Base-by-base conservation (phyloP, 352 stramenopile genomes). In the Globisporangium mamillatum region DNA sequence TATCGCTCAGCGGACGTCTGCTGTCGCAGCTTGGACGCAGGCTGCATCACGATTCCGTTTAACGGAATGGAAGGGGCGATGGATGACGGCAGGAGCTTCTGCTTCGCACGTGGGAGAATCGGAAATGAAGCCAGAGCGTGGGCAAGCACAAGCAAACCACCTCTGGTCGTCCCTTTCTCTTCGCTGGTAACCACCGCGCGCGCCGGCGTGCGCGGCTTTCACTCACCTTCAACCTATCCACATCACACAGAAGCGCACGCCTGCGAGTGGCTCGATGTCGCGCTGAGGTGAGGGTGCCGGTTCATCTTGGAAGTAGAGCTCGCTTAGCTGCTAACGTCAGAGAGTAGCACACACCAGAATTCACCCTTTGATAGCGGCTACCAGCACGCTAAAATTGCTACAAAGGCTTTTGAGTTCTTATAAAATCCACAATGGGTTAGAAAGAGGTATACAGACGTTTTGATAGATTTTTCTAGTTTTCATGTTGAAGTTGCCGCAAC, bases 211-310 rank as follows among this genome's bases (percentile, higher is more conserved):
- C 14, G 25, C 20, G 25, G 5, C 25, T 38, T 20, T 36, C 18
- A 18, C 24, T 32, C 25, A 24, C 36, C 20, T 59, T 25, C 25
- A 44, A 25, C 12, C 55, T 25, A 18, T 25, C 55, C 29, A 22
- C 27, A 36, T 60, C 55, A 60, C 55, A 41, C 55, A 41, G 4
- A 36, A 3, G 27, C 29, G 6, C 16, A 27, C 10, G 55, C 29
- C 10, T 34, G 55, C 55, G 55, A 60, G 55, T 46, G 55, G 55
- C 55, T 59, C 16, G 53, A 36, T 59, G 25, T 27, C 12, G 5
- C 8, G 8, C 4, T 9, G 9, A 20, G 4, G 6, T 9, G 9
- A 20, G 4, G 7, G 4, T n/a, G 53, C 53, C 6, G 53, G 53
- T 59, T 59, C 53, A 14, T 10, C 9, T 20, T 38, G 24, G 24